phyloP scores from a whole-genome alignment of 176 grass and related monocot genomes.

The Echinochloa phyllopogon region DNA sequence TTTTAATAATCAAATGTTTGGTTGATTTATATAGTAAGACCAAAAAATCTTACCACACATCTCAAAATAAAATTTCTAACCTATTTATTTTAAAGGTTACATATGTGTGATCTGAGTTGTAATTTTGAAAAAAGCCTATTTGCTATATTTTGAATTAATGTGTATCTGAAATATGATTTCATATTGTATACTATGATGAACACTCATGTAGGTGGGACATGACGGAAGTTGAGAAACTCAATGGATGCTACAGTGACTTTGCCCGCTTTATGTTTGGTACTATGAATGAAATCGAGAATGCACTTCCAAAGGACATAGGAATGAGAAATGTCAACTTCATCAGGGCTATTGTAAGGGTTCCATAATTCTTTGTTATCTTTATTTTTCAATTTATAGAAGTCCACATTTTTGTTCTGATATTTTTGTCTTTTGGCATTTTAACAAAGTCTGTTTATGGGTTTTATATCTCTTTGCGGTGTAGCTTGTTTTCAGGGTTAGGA shows the following conservation, averaged over 20 bases:
- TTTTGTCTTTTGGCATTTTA: neutral
- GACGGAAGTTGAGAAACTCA: neutral
- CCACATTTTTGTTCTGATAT: neutral
- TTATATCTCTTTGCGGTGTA: neutral
- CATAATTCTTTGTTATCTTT: neutral
- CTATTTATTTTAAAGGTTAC: too few relatives aligned
- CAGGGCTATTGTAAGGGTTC: neutral
- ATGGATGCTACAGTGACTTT: neutral
- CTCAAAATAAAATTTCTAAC: too few relatives aligned
- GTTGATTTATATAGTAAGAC: too few relatives aligned
- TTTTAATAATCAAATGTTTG: neutral
- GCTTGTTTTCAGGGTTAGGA: neutral
- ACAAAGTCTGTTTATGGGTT: neutral
- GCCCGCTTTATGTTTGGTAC: conserved; percentile 33
- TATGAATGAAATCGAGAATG: conserved; percentile 28
- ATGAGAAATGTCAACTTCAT: conserved; percentile 7
- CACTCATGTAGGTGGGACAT: conserved; percentile 17
- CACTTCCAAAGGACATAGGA: conserved; percentile 7
- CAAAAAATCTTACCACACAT: too few relatives aligned
- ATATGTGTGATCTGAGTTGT: too few relatives aligned
- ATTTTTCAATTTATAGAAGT: too few relatives aligned
- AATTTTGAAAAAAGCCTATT: too few relatives aligned
- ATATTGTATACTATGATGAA: neutral
- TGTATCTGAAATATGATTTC: neutral
- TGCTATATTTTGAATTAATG: too few relatives aligned